phyloP scores from a whole-genome alignment of 2,329 filamentous ascomycete genomes.

The Fusarium torreyae region DNA sequence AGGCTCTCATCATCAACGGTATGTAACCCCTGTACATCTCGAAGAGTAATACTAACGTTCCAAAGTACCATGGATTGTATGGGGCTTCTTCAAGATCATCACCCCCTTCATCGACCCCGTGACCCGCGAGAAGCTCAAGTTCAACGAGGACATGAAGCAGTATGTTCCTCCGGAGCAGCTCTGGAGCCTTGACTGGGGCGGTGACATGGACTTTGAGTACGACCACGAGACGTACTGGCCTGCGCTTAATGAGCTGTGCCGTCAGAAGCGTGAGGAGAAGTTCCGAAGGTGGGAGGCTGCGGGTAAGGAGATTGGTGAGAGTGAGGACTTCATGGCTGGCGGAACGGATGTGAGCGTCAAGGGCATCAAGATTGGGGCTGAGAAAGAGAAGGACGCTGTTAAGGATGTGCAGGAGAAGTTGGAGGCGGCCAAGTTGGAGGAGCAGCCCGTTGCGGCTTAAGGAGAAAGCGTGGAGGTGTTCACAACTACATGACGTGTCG shows the following conservation, averaged over 20 bases:
- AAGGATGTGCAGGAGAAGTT: constrained; percentile 51
- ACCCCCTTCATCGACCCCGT: constrained; percentile 96
- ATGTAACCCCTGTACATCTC: neutral
- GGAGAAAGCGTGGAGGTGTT: neutral
- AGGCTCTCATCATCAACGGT: constrained; percentile 92
- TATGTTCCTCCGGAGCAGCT: constrained; percentile 88
- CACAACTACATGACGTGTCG: neutral
- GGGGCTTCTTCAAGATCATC: constrained; percentile 96
- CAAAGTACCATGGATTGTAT: constrained; percentile 89
- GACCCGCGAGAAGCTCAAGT: constrained; percentile 95
- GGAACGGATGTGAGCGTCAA: constrained; percentile 56
- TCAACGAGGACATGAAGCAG: constrained; percentile 90
- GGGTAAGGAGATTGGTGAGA: constrained; percentile 87
- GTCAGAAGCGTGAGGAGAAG: constrained; percentile 74
- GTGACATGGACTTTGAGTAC: constrained; percentile 90
- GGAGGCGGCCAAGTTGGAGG: constrained; percentile 48
- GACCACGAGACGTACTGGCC: constrained; percentile 93
- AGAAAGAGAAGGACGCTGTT: constrained; percentile 27
- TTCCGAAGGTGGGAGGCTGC: constrained; percentile 82
- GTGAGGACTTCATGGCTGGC: constrained; percentile 88
- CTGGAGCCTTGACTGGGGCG: constrained; percentile 80
- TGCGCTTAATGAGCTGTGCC: constrained; percentile 80
- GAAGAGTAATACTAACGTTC: neutral
- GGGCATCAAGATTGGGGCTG: constrained; percentile 51
- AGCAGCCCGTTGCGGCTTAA: constrained; percentile 44